Conservation (phyloP, 2,329 filamentous ascomycete species). For the Penicillium hordei region DNA sequence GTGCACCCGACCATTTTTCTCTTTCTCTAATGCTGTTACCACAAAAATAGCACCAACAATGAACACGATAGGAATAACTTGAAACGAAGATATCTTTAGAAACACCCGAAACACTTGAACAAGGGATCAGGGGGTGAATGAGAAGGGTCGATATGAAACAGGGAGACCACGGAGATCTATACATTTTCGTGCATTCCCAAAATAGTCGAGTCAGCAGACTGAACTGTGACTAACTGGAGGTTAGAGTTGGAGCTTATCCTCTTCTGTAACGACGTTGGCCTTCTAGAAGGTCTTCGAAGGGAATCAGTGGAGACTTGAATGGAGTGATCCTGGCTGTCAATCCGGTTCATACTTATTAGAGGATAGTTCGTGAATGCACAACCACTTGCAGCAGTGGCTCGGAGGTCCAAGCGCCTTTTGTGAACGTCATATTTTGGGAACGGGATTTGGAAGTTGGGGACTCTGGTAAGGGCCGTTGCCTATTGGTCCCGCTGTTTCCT, state of each 20-base stretch:
- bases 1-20: neutral
- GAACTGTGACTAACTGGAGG: neutral
- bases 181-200: neutral
- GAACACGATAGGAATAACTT: neutral
- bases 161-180: conserved; percentile 4
- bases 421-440: neutral
- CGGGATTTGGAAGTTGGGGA: neutral
- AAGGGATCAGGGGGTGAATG: conserved; percentile 7
- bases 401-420: conserved; percentile 10
- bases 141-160: conserved; percentile 3
- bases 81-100: conserved; percentile 20
- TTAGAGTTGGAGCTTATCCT: conserved; percentile 2
- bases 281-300: conserved; percentile 8
- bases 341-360: conserved; percentile 5
- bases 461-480: neutral
- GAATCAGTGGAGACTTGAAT: neutral
- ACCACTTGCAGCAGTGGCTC: conserved; percentile 6
- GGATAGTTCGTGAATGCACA: neutral
- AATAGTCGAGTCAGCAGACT: conserved; percentile 8
- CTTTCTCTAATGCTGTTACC: neutral
- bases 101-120: neutral
- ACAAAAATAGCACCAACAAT: conserved; percentile 12
- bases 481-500: neutral
- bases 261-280: neutral
- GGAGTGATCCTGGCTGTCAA: conserved; percentile 15